phyloP scores from a whole-genome alignment of 78 protist species.

The Isochrysis galbana region DNA sequence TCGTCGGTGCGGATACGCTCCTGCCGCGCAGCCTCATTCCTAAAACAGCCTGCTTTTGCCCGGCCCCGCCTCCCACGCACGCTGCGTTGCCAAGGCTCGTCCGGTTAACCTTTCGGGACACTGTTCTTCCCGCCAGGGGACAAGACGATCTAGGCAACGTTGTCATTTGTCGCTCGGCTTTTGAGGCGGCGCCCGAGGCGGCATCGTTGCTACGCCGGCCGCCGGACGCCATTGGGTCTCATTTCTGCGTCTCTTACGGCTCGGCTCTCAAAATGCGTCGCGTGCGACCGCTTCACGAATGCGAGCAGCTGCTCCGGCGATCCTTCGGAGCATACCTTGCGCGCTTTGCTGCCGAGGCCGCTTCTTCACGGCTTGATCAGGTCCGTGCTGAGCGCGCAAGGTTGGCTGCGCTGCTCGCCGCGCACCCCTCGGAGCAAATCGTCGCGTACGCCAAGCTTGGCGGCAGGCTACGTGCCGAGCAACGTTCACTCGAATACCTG shows the following conservation, averaged over 20 bases:
- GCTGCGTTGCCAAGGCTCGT: no score
- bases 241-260: not conserved
- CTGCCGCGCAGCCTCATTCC: not conserved
- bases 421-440: not conserved
- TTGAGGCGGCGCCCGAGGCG: not conserved
- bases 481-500: not conserved
- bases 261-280: not conserved
- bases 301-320: not conserved
- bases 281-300: not conserved
- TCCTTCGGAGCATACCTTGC: not conserved
- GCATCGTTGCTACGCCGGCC: not conserved
- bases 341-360: not conserved
- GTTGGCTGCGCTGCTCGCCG: not conserved
- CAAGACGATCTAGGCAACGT: not conserved
- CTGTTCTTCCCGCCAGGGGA: no score
- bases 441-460: not conserved
- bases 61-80: no score
- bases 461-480: not conserved
- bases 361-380: not conserved
- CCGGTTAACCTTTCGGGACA: no score
- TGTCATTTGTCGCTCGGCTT: not conserved
- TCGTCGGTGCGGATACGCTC: not conserved
- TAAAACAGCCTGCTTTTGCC: no score
- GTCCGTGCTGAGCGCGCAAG: not conserved
- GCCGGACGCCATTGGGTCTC: not conserved